Evolutionary conservation across 1,284 basidiomycete species (phyloP), one percentile per base, ranked within the genome.

Genomic region (Malassezia obtusa): DNA sequence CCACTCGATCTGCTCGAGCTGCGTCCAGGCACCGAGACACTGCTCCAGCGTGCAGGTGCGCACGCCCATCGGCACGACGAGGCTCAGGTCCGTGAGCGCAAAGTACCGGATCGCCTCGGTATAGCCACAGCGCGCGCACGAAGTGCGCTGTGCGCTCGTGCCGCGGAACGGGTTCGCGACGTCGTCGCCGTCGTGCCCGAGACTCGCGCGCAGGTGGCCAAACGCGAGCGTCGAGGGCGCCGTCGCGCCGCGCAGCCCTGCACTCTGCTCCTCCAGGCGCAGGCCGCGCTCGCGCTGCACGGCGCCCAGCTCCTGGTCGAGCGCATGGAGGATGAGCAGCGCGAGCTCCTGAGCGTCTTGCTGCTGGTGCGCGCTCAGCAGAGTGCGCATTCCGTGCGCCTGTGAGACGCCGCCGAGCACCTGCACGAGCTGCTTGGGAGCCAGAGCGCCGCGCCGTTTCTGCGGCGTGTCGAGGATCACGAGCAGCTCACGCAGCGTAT

Each of bases 311-410:
- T 73, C 71, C 7, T 57, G 55, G 28, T 66, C 61, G 21, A 73
- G 54, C 1, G 68, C 66, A n/a, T 62, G 57, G 33, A 63, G 57
- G 30, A 73, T 62, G 4, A 73, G 60, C 1, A 68, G 61, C 41
- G 67, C 64, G 14, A 73, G 62, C 50, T 73, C 71, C 43, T 73
- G 71, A 1, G 71, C 69, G 37, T 73, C 71, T 39, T 73, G 71
- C 45, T 73, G 71, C 55, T 71, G 67, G 19, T 72, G 71, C 4
- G 71, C 71, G 0, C 58, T 59, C 2, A 70, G 51, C 14, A 73
- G 60, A 10, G 64, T 60, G 8, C 68, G 57, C 14, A 67, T 55
- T 0, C 65, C 66, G 1, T 62, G 61, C 0, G 59, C 60, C 15
- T 59, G 57, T 9, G 54, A 59, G 28, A 64, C 49, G 14, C 52